Conservation (phyloP, 495 filamentous ascomycete species). For the Friedmanniomyces endolithicus region DNA sequence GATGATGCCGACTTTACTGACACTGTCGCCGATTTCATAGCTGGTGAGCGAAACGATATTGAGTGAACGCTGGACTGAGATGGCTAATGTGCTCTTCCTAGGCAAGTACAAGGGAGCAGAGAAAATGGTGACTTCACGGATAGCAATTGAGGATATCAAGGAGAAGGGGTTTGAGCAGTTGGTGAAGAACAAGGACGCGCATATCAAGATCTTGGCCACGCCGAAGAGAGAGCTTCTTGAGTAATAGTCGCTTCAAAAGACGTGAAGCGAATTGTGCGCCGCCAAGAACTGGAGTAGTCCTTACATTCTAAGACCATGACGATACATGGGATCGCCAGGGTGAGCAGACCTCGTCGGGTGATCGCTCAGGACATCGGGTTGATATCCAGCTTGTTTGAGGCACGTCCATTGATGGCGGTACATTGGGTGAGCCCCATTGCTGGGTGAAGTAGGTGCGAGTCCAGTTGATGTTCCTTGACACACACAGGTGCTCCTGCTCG, state of each 20-base stretch:
- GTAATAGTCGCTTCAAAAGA: not conserved
- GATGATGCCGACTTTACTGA: constrained; percentile 23
- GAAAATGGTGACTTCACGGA: constrained; percentile 26
- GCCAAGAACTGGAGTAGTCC: no score
- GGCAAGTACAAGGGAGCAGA: constrained; percentile 25
- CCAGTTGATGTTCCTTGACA: no score
- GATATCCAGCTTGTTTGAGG: no score
- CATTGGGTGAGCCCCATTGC: no score
- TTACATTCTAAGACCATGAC: no score
- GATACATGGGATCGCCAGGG: no score
- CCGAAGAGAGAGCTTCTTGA: constrained; percentile 11
- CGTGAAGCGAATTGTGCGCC: no score
- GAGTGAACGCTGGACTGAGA: not conserved
- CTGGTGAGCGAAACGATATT: constrained; percentile 14
- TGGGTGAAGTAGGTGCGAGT: no score
- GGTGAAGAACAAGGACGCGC: constrained; percentile 24
- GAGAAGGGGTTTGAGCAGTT: constrained; percentile 23
- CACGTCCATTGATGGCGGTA: no score
- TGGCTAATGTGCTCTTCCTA: not conserved
- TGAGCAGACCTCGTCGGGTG: no score
- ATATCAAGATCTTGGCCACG: constrained; percentile 26
- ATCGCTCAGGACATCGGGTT: no score
- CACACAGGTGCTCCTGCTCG: no score
- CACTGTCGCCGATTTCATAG: constrained; percentile 22
- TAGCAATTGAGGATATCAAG: constrained; percentile 22